Percentiles rank a stretch among this genome's conserved stretches.
Conservation (phyloP, 1,139 yeast genomes). For the Yamadazyma spencermartinsiae region DNA sequence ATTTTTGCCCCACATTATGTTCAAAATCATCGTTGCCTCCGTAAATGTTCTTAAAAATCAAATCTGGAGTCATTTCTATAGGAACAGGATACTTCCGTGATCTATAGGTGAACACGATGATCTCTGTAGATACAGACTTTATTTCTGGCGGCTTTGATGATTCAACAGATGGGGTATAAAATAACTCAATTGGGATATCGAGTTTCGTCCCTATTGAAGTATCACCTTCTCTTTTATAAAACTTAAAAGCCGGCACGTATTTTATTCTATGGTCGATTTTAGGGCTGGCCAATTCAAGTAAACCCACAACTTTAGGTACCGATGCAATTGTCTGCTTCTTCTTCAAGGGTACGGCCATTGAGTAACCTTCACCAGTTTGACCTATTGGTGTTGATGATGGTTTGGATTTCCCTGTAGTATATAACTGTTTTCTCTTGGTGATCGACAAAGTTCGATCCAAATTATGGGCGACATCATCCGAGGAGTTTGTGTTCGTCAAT, state of each 20-base stretch:
- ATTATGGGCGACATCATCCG: conserved; percentile 4
- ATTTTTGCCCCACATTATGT: conserved; percentile 32
- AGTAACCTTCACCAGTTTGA: background rate
- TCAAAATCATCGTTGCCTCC: conserved; percentile 36
- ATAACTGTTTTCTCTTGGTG: conserved; percentile 21
- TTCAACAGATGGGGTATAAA: conserved; percentile 22
- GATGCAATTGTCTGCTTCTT: conserved; percentile 40
- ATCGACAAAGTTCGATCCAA: conserved; percentile 15
- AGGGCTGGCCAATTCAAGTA: conserved; percentile 37
- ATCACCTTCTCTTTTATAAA: conserved; percentile 15
- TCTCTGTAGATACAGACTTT: conserved; percentile 32
- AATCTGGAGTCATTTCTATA: conserved; percentile 42
- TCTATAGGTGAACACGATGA: conserved; percentile 38
- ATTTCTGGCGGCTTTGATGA: conserved; percentile 26
- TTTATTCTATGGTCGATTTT: conserved; percentile 28
- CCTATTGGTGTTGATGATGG: conserved; percentile 1
- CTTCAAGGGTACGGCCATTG: conserved; percentile 24
- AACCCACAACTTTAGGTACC: conserved; percentile 32
- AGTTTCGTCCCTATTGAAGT: conserved; percentile 21
- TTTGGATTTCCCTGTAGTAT: conserved; percentile 6
- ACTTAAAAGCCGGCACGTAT: conserved; percentile 33
- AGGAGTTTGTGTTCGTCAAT: conserved; percentile 1
- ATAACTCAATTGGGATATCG: conserved; percentile 36
- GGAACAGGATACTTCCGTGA: conserved; percentile 43
- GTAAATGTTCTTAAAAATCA: conserved; percentile 31